Conservation (phyloP, 495 filamentous ascomycete species). For the Cercophora sp. region DNA sequence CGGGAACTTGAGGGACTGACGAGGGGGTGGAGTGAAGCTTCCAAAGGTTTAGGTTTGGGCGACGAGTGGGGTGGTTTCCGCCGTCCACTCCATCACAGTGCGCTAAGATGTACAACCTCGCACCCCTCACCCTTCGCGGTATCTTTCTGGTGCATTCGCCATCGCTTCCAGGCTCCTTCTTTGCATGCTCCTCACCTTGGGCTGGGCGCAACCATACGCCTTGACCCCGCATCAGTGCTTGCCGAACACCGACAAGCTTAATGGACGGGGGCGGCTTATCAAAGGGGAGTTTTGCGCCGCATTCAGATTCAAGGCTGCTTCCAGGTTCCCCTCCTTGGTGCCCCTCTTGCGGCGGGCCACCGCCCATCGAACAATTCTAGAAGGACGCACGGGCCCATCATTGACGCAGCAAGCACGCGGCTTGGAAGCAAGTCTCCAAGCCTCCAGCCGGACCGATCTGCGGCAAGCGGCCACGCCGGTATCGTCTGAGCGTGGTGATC, state of each 20-base stretch:
- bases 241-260: neutral
- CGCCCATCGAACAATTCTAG: slow-evolving; percentile 34
- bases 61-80: slow-evolving; percentile 34
- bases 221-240: neutral
- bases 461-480: too few relatives aligned
- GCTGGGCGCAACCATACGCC: slow-evolving; percentile 6
- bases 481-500: neutral
- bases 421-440: too few relatives aligned
- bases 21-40: slow-evolving; percentile 24
- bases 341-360: slow-evolving; percentile 16
- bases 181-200: slow-evolving; percentile 2
- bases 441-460: too few relatives aligned
- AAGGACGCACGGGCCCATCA: slow-evolving; percentile 33
- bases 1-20: slow-evolving; percentile 13
- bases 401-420: neutral
- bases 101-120: neutral
- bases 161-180: too few relatives aligned
- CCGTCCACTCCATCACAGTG: slow-evolving; percentile 18
- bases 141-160: neutral
- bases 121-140: neutral
- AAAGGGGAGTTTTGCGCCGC: too few relatives aligned
- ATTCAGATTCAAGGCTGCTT: too few relatives aligned
- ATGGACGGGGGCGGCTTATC: too few relatives aligned
- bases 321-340: too few relatives aligned
- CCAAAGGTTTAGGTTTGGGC: slow-evolving; percentile 28